Base-by-base conservation (phyloP, 371 early-diverging fungal genomes). In the Lichtheimia ramosa region DNA sequence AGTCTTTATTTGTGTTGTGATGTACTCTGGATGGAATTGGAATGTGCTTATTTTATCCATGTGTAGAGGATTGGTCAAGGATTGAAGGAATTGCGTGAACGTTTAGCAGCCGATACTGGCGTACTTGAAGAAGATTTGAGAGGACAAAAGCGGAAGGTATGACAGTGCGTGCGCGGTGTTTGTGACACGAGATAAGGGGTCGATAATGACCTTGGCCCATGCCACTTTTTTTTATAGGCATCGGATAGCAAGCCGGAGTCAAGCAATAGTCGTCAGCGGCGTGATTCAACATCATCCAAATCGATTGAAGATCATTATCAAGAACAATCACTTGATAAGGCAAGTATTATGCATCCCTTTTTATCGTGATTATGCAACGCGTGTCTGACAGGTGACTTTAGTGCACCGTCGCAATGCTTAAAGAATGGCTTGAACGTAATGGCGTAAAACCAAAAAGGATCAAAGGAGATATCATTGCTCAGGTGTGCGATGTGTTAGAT, bases 381-480 rank as follows among this genome's bases (percentile, higher is more conserved):
- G 12, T 16, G 3, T 34, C 20, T 54, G 42, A 40, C n/a, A 15
- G n/a, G 14, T 20, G 14, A 15, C 12, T 54, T 46, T 21, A 70
- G 70, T 70, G 70, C 41, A 73, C 85, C 1, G 79, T 89, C 25
- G 71, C 74, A 1, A 65, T 68, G 25, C 59, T 89, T 48, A 85
- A 74, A 54, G 78, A 61, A 16, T 89, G 81, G 62, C 63, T 88
- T 39, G 57, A 56, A 27, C 59, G 56, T 40, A 67, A 70, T 10
- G 78, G 77, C 10, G 39, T 70, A 10, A 68, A 70, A 28, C 66
- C 81, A 2, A 51, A 61, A 7, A 63, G 52, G 5, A 73, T 64
- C 65, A 89, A 89, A 67, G 80, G 72, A 0, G 84, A 82, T 42
- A 46, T 85, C 34, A 63, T 85, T 16, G 60, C 52, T 28, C 81